phyloP scores from a whole-genome alignment of 257 asterid genomes.

The Solanum chiquidenum region DNA sequence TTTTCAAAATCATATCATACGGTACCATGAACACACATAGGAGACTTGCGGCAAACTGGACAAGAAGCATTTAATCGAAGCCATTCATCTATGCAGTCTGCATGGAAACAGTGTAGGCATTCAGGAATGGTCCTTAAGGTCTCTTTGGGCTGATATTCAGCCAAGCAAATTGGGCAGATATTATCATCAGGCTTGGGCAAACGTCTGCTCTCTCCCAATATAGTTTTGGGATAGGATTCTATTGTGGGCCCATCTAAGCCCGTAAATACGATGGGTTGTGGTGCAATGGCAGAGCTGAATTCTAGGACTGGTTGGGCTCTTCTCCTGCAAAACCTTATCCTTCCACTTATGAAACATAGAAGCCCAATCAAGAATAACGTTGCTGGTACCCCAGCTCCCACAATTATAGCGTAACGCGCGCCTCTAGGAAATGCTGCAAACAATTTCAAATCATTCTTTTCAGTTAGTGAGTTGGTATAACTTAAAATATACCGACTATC shows the following conservation, averaged over 20 bases:
- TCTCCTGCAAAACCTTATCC: slow-evolving; percentile 5
- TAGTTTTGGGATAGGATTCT: slow-evolving; percentile 40
- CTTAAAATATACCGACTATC: neutral
- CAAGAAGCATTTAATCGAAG: slow-evolving; percentile 36
- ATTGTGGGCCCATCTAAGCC: slow-evolving; percentile 38
- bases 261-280: neutral
- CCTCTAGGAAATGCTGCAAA: slow-evolving; percentile 28
- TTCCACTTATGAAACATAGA: slow-evolving; percentile 12
- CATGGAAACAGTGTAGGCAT: slow-evolving; percentile 49
- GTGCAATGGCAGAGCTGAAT: slow-evolving; percentile 3
- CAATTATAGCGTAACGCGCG: slow-evolving; percentile 25
- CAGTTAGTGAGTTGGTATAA: neutral
- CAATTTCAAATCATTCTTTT: neutral
- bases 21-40: neutral
- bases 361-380: slow-evolving; percentile 28
- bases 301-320: slow-evolving; percentile 13
- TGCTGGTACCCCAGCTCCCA: slow-evolving; percentile 38
- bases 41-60: slow-evolving; percentile 43
- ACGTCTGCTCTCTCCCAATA: slow-evolving; percentile 41
- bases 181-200: slow-evolving; percentile 32
- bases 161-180: slow-evolving; percentile 35
- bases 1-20: neutral
- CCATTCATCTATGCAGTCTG: slow-evolving; percentile 50
- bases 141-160: slow-evolving; percentile 40
- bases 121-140: slow-evolving; percentile 38